Evolutionary conservation across 345 rosid species (phyloP).

Genomic region (Turritis glabra): DNA sequence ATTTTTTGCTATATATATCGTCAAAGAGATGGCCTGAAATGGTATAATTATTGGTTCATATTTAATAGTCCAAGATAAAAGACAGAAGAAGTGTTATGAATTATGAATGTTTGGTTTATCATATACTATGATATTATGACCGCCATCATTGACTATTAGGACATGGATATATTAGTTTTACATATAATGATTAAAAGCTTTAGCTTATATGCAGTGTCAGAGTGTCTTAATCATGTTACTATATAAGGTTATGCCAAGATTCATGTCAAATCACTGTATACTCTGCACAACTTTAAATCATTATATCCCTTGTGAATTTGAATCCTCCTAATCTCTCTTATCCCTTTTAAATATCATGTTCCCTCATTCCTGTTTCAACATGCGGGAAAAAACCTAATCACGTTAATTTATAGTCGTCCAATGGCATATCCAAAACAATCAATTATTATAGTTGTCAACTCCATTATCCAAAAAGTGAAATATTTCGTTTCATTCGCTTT

Average conservation of each 20-base stretch:
- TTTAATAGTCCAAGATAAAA: background rate
- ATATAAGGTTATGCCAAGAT: constrained; percentile 5
- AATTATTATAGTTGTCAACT: constrained; percentile 1
- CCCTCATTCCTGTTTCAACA: constrained; percentile 4
- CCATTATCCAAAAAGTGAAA: background rate
- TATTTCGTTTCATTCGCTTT: background rate
- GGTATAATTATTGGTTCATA: background rate
- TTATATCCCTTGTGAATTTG: background rate
- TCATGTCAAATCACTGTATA: constrained; percentile 15
- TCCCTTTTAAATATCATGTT: background rate
- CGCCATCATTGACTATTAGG: background rate
- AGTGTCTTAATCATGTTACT: constrained; percentile 11
- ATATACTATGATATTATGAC: background rate
- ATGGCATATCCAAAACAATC: background rate
- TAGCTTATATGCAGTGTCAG: constrained; percentile 4
- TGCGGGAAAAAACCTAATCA: constrained; percentile 1
- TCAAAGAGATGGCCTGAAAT: background rate
- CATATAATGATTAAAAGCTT: background rate
- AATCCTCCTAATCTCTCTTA: background rate
- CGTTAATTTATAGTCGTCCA: too few relatives aligned
- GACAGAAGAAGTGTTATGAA: background rate
- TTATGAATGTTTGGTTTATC: constrained; percentile 9
- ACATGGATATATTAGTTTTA: background rate
- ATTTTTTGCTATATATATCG: background rate
- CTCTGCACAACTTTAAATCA: background rate